These are phyloP conservation scores for Penicillium sp. DNA, from an alignment of 2,329 filamentous ascomycete species.

Conservation along the genomic window DNA sequence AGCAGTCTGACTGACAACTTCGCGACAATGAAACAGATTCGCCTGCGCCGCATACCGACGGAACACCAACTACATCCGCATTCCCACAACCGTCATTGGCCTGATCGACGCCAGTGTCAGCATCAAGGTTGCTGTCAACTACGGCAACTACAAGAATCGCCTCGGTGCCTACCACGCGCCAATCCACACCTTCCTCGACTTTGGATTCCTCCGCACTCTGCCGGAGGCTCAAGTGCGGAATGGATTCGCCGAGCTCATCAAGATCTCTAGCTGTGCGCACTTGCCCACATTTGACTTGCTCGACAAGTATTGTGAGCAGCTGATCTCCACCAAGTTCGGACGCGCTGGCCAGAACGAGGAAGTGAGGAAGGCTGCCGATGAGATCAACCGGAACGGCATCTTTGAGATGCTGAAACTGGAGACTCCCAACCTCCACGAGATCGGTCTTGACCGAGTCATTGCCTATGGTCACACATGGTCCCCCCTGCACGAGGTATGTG, in stretches of 20 bases:
- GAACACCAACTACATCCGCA: conserved; percentile 67
- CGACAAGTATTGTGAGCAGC: conserved; percentile 1
- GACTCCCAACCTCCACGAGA: conserved; percentile 1
- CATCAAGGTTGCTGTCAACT: conserved; percentile 74
- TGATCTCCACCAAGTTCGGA: conserved; percentile 1
- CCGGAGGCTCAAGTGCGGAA: conserved; percentile 3
- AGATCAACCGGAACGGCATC: conserved; percentile 2
- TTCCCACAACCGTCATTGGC: conserved; percentile 69
- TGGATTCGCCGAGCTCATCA: conserved; percentile 3
- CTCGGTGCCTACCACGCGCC: conserved; percentile 48
- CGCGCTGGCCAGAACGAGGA: background rate
- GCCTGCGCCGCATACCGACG: conserved; percentile 50
- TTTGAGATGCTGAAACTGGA: conserved; percentile 3
- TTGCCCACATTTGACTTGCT: conserved; percentile 1
- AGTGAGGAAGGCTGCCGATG: conserved; percentile 1
- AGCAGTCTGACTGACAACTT: too few relatives aligned
- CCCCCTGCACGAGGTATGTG: conserved; percentile 3
- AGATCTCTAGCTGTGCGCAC: conserved; percentile 4
- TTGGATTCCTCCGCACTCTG: conserved; percentile 1
- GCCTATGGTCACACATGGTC: conserved; percentile 2
- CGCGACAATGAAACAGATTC: background rate
- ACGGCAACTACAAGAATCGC: conserved; percentile 69
- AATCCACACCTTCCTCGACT: background rate
- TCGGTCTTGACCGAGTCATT: conserved; percentile 3
- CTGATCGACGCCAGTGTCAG: conserved; percentile 69